phyloP scores from a whole-genome alignment of 2,329 filamentous ascomycete species.

The Hypomyces perniciosus region DNA sequence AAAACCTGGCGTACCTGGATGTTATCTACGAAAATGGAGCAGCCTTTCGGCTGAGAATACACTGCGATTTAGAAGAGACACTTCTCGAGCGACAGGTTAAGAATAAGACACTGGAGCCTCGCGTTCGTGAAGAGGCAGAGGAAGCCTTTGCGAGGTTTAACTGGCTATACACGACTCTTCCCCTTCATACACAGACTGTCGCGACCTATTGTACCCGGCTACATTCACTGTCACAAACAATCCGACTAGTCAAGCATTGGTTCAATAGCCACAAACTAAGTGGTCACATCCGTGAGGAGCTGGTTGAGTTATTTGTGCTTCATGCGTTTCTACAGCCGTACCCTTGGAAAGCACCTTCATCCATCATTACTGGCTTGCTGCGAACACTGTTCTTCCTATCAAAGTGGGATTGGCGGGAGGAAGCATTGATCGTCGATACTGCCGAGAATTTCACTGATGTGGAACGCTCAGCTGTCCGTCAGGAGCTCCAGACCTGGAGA shows the following conservation, averaged over 20 bases:
- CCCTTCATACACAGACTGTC: conserved; percentile 76
- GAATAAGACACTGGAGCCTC: conserved; percentile 62
- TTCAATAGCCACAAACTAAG: conserved; percentile 76
- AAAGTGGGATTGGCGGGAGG: conserved; percentile 85
- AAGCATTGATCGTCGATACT: conserved; percentile 72
- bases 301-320: conserved; percentile 77
- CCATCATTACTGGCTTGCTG: conserved; percentile 71
- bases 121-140: conserved; percentile 62
- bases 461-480: conserved; percentile 58
- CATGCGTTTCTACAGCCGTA: conserved; percentile 74
- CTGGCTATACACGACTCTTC: conserved; percentile 63
- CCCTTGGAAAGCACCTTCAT: conserved; percentile 74
- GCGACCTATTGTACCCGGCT: conserved; percentile 75
- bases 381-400: conserved; percentile 74
- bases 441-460: conserved; percentile 56
- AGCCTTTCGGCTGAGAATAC: conserved; percentile 77
- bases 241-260: conserved; percentile 85
- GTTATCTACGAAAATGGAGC: conserved; percentile 66
- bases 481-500: conserved; percentile 75
- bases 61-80: conserved; percentile 79
- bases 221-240: conserved; percentile 71
- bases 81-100: conserved; percentile 74
- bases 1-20: conserved; percentile 80
- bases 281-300: conserved; percentile 68
- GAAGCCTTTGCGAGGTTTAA: conserved; percentile 65